Base-by-base conservation (phyloP, 352 stramenopile genomes). In the Globisporangium nodosum region DNA sequence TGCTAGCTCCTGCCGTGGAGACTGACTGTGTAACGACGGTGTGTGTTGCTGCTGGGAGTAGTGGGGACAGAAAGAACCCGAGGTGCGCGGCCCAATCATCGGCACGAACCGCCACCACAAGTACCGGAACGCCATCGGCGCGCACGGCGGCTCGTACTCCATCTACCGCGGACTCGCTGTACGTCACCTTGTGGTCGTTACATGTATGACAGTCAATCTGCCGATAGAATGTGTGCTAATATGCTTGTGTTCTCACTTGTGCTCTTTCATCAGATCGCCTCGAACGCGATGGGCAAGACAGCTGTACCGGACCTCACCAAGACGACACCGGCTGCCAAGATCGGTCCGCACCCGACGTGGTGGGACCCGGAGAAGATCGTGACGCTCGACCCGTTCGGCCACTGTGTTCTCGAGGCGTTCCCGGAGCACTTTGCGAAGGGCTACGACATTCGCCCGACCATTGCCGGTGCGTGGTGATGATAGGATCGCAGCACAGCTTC, bases 391-490 rank as follows among this genome's bases (percentile, higher is more conserved):
- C 84, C 81, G 16, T 90, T 88, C 50, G 83, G 81, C 21, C 82
- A 87, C 61, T 84, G 93, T 37, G 77, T 91, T 33, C 59, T 87
- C 18, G 75, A 97, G 51, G 85, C 79, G 18, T 99, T 98, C 71
- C 74, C 76, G 0, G 84, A 96, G 61, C 97, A 97, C 73, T 92
- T 98, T 57, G 70, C 97, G 48, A 99, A 99, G 70, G 96, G 97
- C 45, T 99, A 98, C 69, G 96, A 99, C 66, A 97, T 99, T 62
- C 94, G 96, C 31, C 97, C 97, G 0, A 99, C 97, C 3, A 99
- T 99, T 74, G 97, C 97, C 7, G 89, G 70, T 75, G 57, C 18
- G 43, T 35, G 5, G 15, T 6, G 33, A 37, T 24, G 21, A 37
- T 37, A 11, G 5, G 33, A 37, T 37, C 5, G 8, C 33, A 11